Percentiles rank a stretch among this genome's conserved stretches.
Conservation (phyloP, 305 asterid species). For the Plantago lanceolata region DNA sequence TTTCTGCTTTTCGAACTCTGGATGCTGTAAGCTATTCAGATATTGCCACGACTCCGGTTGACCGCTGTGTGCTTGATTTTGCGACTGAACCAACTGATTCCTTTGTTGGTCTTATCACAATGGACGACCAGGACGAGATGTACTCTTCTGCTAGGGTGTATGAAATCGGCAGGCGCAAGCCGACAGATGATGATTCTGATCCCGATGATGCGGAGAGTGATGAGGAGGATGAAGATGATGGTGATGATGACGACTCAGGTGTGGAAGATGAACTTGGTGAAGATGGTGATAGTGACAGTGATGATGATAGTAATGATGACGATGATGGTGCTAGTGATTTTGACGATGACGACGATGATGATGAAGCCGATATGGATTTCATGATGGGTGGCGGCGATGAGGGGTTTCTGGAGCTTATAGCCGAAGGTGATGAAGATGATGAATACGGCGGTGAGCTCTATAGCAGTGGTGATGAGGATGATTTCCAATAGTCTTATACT, state of each 20-base stretch:
- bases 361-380: conserved; percentile 77
- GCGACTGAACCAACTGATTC: conserved; percentile 94
- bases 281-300: conserved; percentile 70
- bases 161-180: conserved; percentile 94
- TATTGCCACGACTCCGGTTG: conserved; percentile 87
- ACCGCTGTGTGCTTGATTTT: conserved; percentile 93
- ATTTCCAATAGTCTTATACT: conserved; percentile 21
- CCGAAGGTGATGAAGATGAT: conserved; percentile 72
- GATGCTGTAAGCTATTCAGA: conserved; percentile 92
- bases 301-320: conserved; percentile 64
- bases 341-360: conserved; percentile 87
- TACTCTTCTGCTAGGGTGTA: conserved; percentile 87
- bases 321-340: conserved; percentile 47
- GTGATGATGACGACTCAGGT: conserved; percentile 52
- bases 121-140: conserved; percentile 99
- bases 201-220: conserved; percentile 97
- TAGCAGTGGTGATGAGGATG: conserved; percentile 79
- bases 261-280: conserved; percentile 56
- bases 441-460: conserved; percentile 63
- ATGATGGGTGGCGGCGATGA: conserved; percentile 57
- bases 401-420: conserved; percentile 64
- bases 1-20: conserved; percentile 88
- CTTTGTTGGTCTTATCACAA: conserved; percentile 77
- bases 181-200: conserved; percentile 94
- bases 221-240: conserved; percentile 81